Conservation (phyloP, 192 early-diverging fungal species). For the Umbelopsis ramanniana region DNA sequence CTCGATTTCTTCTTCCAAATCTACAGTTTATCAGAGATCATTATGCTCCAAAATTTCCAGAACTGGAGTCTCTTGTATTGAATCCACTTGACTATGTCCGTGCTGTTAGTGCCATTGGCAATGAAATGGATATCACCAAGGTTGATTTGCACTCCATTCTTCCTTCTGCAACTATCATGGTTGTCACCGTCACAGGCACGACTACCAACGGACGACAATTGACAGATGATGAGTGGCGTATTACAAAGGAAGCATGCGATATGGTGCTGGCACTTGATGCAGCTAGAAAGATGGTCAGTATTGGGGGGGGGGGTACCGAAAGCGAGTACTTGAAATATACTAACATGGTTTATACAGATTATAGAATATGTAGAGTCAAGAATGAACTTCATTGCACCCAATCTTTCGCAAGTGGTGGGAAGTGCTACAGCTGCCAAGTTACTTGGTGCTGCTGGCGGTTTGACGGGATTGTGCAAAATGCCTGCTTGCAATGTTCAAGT, state of each 20-base stretch:
- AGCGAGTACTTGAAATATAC: background rate
- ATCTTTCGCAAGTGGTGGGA: slow-evolving; percentile 86
- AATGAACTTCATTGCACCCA: slow-evolving; percentile 93
- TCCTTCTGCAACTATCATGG: slow-evolving; percentile 86
- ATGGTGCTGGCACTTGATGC: slow-evolving; percentile 73
- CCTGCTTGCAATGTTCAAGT: slow-evolving; percentile 90
- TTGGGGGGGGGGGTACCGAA: too few relatives aligned
- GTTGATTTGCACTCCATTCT: slow-evolving; percentile 80
- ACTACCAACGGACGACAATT: slow-evolving; percentile 79
- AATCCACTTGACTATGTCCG: slow-evolving; percentile 89
- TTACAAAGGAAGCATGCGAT: slow-evolving; percentile 81
- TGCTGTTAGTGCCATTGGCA: slow-evolving; percentile 81
- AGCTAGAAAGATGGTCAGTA: slow-evolving; percentile 64
- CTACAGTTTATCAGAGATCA: slow-evolving; percentile 85
- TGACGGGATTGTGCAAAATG: slow-evolving; percentile 85
- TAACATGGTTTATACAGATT: slow-evolving; percentile 49
- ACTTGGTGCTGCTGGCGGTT: slow-evolving; percentile 87
- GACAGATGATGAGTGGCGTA: slow-evolving; percentile 59
- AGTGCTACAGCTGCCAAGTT: slow-evolving; percentile 87
- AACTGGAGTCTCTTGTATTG: slow-evolving; percentile 88
- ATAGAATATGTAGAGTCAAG: slow-evolving; percentile 90
- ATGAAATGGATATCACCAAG: slow-evolving; percentile 79
- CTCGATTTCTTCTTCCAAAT: too few relatives aligned
- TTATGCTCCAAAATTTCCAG: slow-evolving; percentile 88
- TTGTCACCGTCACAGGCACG: slow-evolving; percentile 87